A percentile compares a stretch with the other conserved stretches of the same genome.
phyloP scores from a whole-genome alignment of 2,329 filamentous ascomycete species.

The Claviceps humidiphila region DNA sequence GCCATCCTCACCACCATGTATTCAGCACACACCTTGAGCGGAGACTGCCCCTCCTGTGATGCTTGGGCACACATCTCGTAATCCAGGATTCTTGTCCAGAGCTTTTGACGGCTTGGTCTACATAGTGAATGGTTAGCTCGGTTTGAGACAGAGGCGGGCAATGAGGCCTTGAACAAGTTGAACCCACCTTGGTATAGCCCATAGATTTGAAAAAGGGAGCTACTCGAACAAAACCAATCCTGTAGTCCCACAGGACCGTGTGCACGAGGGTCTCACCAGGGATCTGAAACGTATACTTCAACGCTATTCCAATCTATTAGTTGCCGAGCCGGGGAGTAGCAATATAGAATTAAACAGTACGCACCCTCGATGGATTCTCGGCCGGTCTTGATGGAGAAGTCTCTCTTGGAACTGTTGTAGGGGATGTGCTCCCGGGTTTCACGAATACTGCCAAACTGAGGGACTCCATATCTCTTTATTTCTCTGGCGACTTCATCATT shows the following conservation, averaged over 20 bases:
- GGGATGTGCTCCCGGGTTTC: constrained; percentile 65
- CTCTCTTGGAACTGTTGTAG: constrained; percentile 89
- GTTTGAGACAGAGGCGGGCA: neutral
- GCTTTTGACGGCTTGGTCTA: constrained; percentile 85
- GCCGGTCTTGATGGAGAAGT: constrained; percentile 74
- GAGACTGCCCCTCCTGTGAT: constrained; percentile 86
- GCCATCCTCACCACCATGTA: neutral
- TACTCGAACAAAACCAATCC: constrained; percentile 82
- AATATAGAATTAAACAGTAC: constrained; percentile 1
- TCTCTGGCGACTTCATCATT: constrained; percentile 33
- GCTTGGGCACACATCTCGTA: constrained; percentile 82
- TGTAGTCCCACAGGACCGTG: constrained; percentile 93
- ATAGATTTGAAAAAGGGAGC: constrained; percentile 90
- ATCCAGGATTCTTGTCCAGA: constrained; percentile 61
- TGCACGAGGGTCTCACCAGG: constrained; percentile 55
- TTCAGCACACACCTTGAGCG: constrained; percentile 60
- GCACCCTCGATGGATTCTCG: constrained; percentile 80
- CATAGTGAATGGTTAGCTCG: neutral
- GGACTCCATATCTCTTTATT: constrained; percentile 47
- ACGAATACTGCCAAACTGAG: constrained; percentile 49
- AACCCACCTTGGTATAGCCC: constrained; percentile 66
- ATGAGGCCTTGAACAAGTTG: neutral
- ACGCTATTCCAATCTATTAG: constrained; percentile 38
- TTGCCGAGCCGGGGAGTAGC: neutral
- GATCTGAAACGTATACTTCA: constrained; percentile 68